Base-by-base conservation (phyloP, 331 rosid genomes). In the Malus hybrid region DNA sequence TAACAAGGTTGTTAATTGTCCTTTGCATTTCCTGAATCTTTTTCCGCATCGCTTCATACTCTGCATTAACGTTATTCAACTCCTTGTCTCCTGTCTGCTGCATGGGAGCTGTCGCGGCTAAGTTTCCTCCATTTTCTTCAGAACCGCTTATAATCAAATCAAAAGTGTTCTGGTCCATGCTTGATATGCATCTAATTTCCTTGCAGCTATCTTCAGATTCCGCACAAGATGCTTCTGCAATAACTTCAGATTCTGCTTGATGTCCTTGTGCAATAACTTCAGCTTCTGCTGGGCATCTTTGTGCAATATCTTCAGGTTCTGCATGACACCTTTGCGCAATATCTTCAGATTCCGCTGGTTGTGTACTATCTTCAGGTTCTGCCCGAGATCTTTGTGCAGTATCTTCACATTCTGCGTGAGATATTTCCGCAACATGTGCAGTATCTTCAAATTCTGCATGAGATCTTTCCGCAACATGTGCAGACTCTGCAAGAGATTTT, bases 161-260 rank as follows among this genome's bases (percentile, higher is more conserved):
- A 31, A 16, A 64, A 74, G 71, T 42, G 20, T 79, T 75, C 28
- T 68, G 56, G 34, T 76, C 71, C 61, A 71, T 57, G 70, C 71
- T 63, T 59, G 74, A 65, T 76, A 86, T 70, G 71, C 88, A 84
- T 46, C 54, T 84, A 67, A 88, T 87, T 73, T 91, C 96, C 80
- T 84, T 86, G 83, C 86, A 84, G 65, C 12, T 74, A 65, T 80
- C 89, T 77, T 80, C 87, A 33, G 84, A 66, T 62, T 80, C 78
- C 20, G 54, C 74, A 16, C 55, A 11, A 76, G 66, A 81, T 76
- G 61, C 70, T 73, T 74, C 60, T 33, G 84, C 77, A 69, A 70
- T 61, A 76, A 75, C 88, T 75, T 89, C 90, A 36, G 71, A 13
- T 19, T 52, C 65, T 71, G 14, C 65, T 10, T 70, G 64, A 42